Evolutionary conservation across 345 rosid species (phyloP).

Genomic region (Hevea brasiliensis): DNA sequence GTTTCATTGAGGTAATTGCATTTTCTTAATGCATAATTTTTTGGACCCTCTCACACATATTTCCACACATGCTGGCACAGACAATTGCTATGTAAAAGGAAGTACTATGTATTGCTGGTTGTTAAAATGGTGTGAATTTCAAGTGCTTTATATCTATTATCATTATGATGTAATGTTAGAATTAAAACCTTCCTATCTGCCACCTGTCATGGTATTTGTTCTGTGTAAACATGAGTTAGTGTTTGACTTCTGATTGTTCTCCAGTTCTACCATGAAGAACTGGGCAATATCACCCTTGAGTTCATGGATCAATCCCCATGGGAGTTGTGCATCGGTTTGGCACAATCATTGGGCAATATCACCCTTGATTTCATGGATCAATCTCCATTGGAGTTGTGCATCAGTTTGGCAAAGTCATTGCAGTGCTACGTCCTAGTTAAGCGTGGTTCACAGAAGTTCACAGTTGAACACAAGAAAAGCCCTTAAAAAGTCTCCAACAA

Average conservation of each 20-base stretch:
- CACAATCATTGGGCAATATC: background rate
- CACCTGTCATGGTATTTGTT: background rate
- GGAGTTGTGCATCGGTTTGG: background rate
- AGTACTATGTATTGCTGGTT: background rate
- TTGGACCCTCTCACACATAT: background rate
- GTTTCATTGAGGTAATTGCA: slow-evolving; percentile 45
- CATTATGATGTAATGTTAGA: background rate
- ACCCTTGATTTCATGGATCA: background rate
- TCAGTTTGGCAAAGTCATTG: slow-evolving; percentile 1
- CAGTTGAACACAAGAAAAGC: background rate
- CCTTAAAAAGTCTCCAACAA: no score
- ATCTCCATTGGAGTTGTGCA: background rate
- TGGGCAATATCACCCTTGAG: background rate
- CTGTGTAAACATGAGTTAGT: background rate
- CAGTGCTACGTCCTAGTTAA: background rate
- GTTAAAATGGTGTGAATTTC: background rate
- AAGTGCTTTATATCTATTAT: background rate
- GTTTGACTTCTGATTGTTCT: background rate
- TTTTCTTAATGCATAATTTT: background rate
- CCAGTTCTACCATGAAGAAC: background rate
- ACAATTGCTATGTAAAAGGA: background rate
- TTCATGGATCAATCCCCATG: background rate
- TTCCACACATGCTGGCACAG: no score
- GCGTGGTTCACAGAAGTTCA: background rate
- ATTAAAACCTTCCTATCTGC: background rate